phyloP scores from a whole-genome alignment of 2,329 filamentous ascomycete genomes.

The Colletotrichum sp. region DNA sequence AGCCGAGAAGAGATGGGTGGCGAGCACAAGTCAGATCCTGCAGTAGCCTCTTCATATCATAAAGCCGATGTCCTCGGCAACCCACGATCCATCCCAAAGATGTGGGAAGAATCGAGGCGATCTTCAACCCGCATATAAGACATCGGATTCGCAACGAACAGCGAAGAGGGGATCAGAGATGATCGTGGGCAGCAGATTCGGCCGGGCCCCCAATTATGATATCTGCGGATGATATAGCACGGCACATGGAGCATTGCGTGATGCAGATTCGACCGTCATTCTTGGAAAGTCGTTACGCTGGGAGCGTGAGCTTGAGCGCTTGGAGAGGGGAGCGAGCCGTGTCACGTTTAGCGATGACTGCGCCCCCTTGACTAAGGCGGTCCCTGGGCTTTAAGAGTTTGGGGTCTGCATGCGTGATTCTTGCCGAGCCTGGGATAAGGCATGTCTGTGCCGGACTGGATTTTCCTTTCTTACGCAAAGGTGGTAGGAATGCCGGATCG shows the following conservation, averaged over 20 bases:
- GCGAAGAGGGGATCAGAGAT: background rate
- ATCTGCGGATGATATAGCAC: background rate
- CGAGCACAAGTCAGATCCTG: background rate
- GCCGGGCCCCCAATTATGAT: background rate
- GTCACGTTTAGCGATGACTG: background rate
- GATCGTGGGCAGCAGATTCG: background rate
- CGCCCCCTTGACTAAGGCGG: background rate
- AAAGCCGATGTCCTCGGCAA: background rate
- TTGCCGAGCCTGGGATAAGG: background rate
- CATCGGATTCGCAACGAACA: background rate
- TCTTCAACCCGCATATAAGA: background rate
- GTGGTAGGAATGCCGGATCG: background rate
- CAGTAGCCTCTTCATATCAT: accelerated
- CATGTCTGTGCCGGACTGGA: background rate
- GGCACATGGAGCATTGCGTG: background rate
- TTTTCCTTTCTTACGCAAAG: background rate
- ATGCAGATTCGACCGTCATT: background rate
- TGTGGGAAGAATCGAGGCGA: background rate
- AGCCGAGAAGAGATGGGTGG: background rate
- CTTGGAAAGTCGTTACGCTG: background rate
- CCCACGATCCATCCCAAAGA: background rate
- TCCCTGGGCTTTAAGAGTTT: background rate
- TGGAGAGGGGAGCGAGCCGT: background rate
- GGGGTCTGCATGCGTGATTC: background rate
- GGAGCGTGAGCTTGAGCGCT: background rate